A percentile compares a stretch with the other conserved stretches of the same genome.
Evolutionary conservation across 768 basidiomycete species (phyloP).

Genomic region (Panaeolus cyanescens): DNA sequence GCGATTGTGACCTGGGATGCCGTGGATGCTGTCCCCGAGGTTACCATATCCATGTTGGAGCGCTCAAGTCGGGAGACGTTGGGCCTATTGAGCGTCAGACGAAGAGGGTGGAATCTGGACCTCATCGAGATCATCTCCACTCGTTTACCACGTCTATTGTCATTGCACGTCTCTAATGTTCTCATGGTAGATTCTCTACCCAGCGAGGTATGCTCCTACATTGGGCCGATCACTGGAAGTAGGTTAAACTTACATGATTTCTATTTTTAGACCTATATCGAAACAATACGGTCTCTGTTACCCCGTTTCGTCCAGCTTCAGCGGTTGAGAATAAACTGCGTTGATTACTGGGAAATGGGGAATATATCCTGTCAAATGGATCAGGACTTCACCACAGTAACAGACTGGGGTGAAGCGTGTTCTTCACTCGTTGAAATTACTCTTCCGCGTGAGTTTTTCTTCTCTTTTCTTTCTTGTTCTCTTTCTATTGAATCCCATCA

Average conservation of each 20-base stretch:
- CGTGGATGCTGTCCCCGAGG: conserved; percentile 27
- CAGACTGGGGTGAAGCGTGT: conserved; percentile 38
- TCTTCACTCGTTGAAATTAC: conserved; percentile 35
- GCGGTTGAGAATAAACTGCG: conserved; percentile 31
- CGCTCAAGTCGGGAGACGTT: conserved; percentile 32
- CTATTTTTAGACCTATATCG: conserved; percentile 21
- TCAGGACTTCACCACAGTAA: conserved; percentile 35
- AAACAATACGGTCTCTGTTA: conserved; percentile 26
- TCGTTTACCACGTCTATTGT: conserved; percentile 33
- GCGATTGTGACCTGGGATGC: conserved; percentile 39
- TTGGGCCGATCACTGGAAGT: neutral
- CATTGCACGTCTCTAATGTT: conserved; percentile 36
- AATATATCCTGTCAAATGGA: conserved; percentile 30
- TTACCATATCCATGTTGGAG: conserved; percentile 31
- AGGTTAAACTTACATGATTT: neutral
- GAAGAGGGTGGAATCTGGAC: conserved; percentile 42
- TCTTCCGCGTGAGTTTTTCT: conserved; percentile 34
- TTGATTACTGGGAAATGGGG: conserved; percentile 32
- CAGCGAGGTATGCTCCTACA: conserved; percentile 24
- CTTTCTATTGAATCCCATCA: neutral
- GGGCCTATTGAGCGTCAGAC: conserved; percentile 34
- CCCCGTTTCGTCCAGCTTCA: conserved; percentile 33
- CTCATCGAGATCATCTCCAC: conserved; percentile 34
- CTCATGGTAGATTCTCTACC: conserved; percentile 32
- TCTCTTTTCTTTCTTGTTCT: neutral